Conservation (phyloP, 805 yeast species). For the Cyberlindnera lachancei region DNA sequence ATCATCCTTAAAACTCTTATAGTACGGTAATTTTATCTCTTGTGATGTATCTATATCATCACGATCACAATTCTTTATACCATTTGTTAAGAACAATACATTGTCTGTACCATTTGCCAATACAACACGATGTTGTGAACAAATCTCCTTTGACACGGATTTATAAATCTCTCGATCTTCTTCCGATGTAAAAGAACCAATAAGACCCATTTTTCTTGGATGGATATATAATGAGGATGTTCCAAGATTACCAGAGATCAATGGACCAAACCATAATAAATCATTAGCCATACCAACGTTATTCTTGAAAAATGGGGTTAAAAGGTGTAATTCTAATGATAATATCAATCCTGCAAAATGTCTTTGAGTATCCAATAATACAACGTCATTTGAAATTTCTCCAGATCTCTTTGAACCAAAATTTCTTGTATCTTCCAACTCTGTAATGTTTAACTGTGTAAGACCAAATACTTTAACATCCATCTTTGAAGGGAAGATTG, state of each 20-base stretch:
- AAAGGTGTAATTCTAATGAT: conserved; percentile 14
- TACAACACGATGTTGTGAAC: conserved; percentile 11
- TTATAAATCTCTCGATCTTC: conserved; percentile 8
- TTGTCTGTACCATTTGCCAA: not conserved
- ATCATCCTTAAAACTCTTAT: conserved; percentile 4
- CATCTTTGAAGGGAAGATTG: conserved; percentile 8
- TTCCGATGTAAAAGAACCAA: conserved; percentile 11
- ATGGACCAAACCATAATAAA: conserved; percentile 27
- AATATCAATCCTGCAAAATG: conserved; percentile 22
- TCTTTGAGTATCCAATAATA: conserved; percentile 8
- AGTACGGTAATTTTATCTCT: conserved; percentile 6
- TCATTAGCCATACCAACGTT: conserved; percentile 24
- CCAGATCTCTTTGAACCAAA: conserved; percentile 4
- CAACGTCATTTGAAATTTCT: conserved; percentile 7
- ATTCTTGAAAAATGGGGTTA: conserved; percentile 10
- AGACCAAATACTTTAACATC: conserved; percentile 10
- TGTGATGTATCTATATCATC: conserved; percentile 1
- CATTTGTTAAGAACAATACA: conserved; percentile 11
- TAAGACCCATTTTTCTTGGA: conserved; percentile 1
- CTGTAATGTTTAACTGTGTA: conserved; percentile 1
- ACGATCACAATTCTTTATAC: conserved; percentile 11
- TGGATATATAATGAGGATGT: conserved; percentile 1
- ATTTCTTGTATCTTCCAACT: not conserved
- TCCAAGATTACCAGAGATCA: conserved; percentile 12
- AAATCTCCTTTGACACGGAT: conserved; percentile 12